Evolutionary conservation across 2,329 filamentous ascomycete species (phyloP).

Genomic region (Pyrenochaeta sp.): DNA sequence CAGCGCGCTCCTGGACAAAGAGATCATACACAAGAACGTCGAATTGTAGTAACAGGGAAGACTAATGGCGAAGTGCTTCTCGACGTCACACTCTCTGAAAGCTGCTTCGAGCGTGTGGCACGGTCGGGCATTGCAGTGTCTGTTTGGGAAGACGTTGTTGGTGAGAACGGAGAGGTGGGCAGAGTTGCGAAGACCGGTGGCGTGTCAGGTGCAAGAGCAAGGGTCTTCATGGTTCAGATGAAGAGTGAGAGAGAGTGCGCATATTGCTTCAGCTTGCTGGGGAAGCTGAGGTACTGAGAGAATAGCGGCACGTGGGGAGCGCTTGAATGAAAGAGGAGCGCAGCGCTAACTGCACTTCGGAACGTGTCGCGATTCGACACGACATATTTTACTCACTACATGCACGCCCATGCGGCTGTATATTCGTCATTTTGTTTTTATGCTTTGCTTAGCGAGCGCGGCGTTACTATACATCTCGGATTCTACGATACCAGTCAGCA

Average conservation of each 20-base stretch:
- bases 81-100: constrained; percentile 85
- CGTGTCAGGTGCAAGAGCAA: constrained; percentile 62
- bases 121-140: constrained; percentile 87
- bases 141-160: constrained; percentile 74
- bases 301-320: background rate
- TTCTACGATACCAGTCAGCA: constrained; percentile 5
- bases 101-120: constrained; percentile 83
- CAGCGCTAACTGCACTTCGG: background rate
- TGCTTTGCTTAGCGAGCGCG: background rate
- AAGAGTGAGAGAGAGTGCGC: constrained; percentile 58
- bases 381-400: background rate
- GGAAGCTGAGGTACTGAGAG: constrained; percentile 58
- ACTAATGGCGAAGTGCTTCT: constrained; percentile 74
- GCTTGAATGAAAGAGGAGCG: background rate
- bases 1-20: constrained; percentile 49
- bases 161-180: constrained; percentile 64
- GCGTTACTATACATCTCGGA: background rate
- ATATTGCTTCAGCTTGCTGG: constrained; percentile 58
- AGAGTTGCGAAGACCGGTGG: constrained; percentile 67
- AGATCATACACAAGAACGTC: constrained; percentile 72
- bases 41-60: constrained; percentile 79
- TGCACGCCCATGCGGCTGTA: background rate
- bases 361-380: background rate
- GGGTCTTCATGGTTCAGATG: constrained; percentile 71
- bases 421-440: background rate